These are phyloP conservation scores for Ophiognomonia clavigignenti-juglandacearum DNA, from an alignment of 2,329 filamentous ascomycete genomes.

Conservation along the genomic window DNA sequence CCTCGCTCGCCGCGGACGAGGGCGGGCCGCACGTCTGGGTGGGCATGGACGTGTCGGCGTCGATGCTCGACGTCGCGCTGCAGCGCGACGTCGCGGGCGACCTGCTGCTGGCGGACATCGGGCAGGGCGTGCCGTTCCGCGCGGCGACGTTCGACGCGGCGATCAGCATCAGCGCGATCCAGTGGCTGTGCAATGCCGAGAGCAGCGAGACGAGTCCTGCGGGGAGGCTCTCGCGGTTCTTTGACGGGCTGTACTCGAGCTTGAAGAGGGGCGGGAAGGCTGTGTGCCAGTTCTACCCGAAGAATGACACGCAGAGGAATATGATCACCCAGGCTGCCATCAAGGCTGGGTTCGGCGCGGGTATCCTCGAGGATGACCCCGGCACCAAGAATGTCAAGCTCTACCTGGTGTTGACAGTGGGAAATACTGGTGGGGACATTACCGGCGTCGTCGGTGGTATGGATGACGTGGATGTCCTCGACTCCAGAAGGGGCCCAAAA, in stretches of 20 bases:
- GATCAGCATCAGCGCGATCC: conserved; percentile 91
- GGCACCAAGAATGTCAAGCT: conserved; percentile 95
- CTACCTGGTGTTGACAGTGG: conserved; percentile 93
- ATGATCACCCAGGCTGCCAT: conserved; percentile 93
- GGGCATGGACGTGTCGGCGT: conserved; percentile 92
- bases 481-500: conserved; percentile 53
- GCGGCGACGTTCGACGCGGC: conserved; percentile 91
- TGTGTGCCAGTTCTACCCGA: conserved; percentile 97
- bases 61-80: conserved; percentile 94
- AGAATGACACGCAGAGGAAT: conserved; percentile 83
- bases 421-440: conserved; percentile 71
- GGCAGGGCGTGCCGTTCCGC: conserved; percentile 91
- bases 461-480: conserved; percentile 80
- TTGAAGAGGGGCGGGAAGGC: conserved; percentile 80
- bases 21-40: conserved; percentile 91
- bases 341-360: conserved; percentile 90
- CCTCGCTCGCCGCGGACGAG: conserved; percentile 60
- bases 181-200: conserved; percentile 98
- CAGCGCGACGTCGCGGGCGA: conserved; percentile 92
- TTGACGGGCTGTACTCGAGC: conserved; percentile 84
- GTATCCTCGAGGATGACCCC: conserved; percentile 89
- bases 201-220: conserved; percentile 76
- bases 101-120: conserved; percentile 89
- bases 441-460: conserved; percentile 85
- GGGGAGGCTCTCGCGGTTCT: conserved; percentile 77